These are phyloP conservation scores for Boehmeria nivea DNA, from an alignment of 306 rosid species.

Conservation along the genomic window DNA sequence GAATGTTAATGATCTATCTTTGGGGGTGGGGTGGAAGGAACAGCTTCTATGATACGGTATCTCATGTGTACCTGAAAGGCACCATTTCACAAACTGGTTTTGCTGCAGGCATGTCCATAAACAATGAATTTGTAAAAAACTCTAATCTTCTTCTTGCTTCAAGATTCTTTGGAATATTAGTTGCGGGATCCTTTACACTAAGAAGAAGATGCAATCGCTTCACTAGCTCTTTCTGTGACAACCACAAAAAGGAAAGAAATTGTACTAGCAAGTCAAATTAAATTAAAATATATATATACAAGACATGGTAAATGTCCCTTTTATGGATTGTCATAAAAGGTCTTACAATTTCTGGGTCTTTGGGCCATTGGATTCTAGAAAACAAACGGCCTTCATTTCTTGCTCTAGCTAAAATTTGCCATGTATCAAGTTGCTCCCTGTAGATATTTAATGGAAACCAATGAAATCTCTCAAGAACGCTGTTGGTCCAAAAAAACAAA, in stretches of 20 bases:
- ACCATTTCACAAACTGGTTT: constrained; percentile 89
- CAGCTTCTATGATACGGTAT: constrained; percentile 9
- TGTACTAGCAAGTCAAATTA: neutral
- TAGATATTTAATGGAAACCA: constrained; percentile 12
- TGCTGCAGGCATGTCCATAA: constrained; percentile 93
- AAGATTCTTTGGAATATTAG: constrained; percentile 92
- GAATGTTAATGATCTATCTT: constrained; percentile 8
- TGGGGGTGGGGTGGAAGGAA: neutral
- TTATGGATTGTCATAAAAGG: neutral
- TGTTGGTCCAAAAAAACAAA: constrained; percentile 8
- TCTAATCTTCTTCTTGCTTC: constrained; percentile 97
- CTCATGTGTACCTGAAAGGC: constrained; percentile 67
- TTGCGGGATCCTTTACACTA: constrained; percentile 84
- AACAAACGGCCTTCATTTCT: constrained; percentile 79
- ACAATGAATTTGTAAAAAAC: constrained; percentile 87
- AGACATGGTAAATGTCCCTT: neutral
- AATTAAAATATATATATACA: too few species aligned
- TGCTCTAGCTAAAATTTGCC: constrained; percentile 86
- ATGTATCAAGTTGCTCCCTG: constrained; percentile 92
- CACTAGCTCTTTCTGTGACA: constrained; percentile 68
- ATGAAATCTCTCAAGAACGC: neutral
- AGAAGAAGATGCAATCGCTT: constrained; percentile 95
- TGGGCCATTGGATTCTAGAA: constrained; percentile 75
- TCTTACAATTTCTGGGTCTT: constrained; percentile 79
- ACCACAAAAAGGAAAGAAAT: constrained; percentile 9